Conservation (phyloP, 352 stramenopile genomes). For the Plasmopara halstedii region DNA sequence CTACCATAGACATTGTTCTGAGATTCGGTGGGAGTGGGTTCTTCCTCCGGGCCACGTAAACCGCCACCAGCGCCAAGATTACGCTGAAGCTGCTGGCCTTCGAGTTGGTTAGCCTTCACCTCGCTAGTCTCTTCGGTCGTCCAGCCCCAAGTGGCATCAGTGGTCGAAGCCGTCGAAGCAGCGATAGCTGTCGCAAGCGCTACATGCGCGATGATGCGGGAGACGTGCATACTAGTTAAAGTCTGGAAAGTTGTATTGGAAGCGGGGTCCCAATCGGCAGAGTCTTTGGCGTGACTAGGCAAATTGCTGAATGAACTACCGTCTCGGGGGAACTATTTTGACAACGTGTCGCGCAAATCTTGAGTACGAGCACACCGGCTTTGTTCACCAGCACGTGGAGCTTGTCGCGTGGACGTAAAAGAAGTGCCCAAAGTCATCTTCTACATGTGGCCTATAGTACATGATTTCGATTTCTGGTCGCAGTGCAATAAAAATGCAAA, state of each 20-base stretch:
- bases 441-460: too few relatives aligned
- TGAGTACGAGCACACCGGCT: too few relatives aligned
- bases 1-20: too few relatives aligned
- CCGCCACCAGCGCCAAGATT: conserved; percentile 18
- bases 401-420: too few relatives aligned
- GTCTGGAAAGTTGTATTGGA: conserved; percentile 16
- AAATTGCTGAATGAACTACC: conserved; percentile 35
- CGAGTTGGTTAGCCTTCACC: conserved; percentile 2
- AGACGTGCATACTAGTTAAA: conserved; percentile 20
- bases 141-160: conserved; percentile 15
- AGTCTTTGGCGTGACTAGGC: conserved; percentile 11
- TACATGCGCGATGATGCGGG: conserved; percentile 23
- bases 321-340: too few relatives aligned
- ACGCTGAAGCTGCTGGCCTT: neutral
- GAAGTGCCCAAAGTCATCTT: too few relatives aligned
- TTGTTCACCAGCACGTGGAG: too few relatives aligned
- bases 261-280: conserved; percentile 16
- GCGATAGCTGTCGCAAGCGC: conserved; percentile 19
- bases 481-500: too few relatives aligned
- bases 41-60: conserved; percentile 9
- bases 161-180: conserved; percentile 11
- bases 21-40: conserved; percentile 8
- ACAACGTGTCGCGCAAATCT: too few relatives aligned
- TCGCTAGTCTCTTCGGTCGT: conserved; percentile 10
- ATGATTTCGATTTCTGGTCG: too few relatives aligned